Base-by-base conservation (phyloP, 495 filamentous ascomycete species). In the Hyaloscypha bicolor region DNA sequence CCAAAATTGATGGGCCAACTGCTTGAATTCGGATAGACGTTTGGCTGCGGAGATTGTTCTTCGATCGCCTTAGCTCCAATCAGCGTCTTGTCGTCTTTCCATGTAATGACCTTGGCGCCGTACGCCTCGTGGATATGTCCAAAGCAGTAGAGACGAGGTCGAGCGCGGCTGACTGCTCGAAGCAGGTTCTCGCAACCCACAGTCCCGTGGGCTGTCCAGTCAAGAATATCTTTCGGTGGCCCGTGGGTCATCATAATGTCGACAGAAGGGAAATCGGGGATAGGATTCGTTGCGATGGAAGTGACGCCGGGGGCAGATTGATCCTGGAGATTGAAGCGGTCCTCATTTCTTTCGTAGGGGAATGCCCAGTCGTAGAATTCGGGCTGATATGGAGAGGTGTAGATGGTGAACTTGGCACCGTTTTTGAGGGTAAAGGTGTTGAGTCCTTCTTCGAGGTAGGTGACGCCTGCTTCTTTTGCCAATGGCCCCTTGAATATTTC, bases 81-180 rank as follows among this genome's bases (percentile, higher is more conserved):
- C 78, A 66, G 78, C 77, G 25, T 73, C 73, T 71, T 48, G 21
- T 63, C 64, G 0, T 68, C 55, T 19, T 79, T 73, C 87, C 91
- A 93, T 8, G 74, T 73, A 0, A 88, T 79, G 31, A 87, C 71
- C 64, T 81, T 80, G 4, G 84, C 88, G 19, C 91, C 91, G 83
- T 88, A 93, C 0, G 80, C 88, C 72, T 93, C 90, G 70, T 92
- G 90, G 32, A 93, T 90, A 74, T 93, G 90, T 11, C 90, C 89
- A 69, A 91, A 93, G 70, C 87, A 91, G 72, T 91, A 87, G 69
- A 93, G 70, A 9, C 70, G 76, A 1, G 88, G 90, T 57, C 79
- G 72, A 4, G 83, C 79, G n/a, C 78, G 78, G 8, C 81, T 82
- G 19, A 89, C 73, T n/a, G 87, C 86, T 0, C 74, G 75, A 33